These are phyloP conservation scores for Herpotrichia juniperi DNA, from an alignment of 2,329 filamentous ascomycete species.

Conservation along the genomic window DNA sequence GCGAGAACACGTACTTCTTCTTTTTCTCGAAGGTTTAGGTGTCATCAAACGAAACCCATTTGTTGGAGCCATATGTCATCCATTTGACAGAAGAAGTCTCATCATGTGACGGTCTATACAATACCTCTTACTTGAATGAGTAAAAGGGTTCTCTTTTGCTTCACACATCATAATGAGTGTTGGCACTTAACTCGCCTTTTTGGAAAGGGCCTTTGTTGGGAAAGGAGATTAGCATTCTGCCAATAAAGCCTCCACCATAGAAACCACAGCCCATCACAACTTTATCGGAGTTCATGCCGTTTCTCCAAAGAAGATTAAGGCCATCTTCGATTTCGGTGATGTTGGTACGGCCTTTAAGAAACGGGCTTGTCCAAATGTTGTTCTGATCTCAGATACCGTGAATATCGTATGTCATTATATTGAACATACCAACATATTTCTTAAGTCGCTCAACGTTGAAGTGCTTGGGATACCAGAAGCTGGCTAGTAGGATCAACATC, in stretches of 20 bases:
- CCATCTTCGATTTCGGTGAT: slow-evolving; percentile 52
- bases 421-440: slow-evolving; percentile 47
- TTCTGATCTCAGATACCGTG: slow-evolving; percentile 51
- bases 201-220: not conserved
- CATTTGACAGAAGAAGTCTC: slow-evolving; percentile 29
- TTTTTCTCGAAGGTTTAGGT: not conserved
- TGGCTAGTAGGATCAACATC: slow-evolving; percentile 21
- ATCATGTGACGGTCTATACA: no score
- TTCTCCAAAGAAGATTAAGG: slow-evolving; percentile 55
- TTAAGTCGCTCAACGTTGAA: slow-evolving; percentile 29
- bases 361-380: slow-evolving; percentile 31
- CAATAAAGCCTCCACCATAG: slow-evolving; percentile 46
- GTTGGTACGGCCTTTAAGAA: slow-evolving; percentile 49
- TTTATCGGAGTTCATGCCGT: slow-evolving; percentile 46
- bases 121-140: no score
- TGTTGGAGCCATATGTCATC: slow-evolving; percentile 28
- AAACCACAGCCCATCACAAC: slow-evolving; percentile 53
- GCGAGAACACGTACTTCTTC: not conserved
- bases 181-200: not conserved
- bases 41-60: slow-evolving; percentile 9
- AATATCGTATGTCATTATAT: slow-evolving; percentile 55
- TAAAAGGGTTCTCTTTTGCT: slow-evolving; percentile 4
- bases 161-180: slow-evolving; percentile 11
- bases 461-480: slow-evolving; percentile 29
- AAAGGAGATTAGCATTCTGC: slow-evolving; percentile 8